Conservation (phyloP, 176 grass and related monocot species). For the Oropetium thomaeum region DNA sequence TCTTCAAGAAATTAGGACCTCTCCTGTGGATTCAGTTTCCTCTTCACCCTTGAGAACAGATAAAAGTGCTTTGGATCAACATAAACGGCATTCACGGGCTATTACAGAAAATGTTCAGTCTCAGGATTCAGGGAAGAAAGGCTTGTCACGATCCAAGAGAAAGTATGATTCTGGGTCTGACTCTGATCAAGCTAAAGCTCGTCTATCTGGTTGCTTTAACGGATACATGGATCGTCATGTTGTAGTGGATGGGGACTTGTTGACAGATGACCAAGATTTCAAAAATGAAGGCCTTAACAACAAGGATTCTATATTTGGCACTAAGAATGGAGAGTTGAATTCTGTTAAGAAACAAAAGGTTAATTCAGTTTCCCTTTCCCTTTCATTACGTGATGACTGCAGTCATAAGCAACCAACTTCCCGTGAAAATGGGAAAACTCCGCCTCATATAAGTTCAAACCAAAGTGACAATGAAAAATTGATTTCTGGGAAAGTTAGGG, state of each 20-base stretch:
- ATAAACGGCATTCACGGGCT: slow-evolving; percentile 31
- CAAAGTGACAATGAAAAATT: slow-evolving; percentile 27
- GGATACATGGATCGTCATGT: slow-evolving; percentile 15
- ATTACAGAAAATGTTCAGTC: slow-evolving; percentile 30
- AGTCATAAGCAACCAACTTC: slow-evolving; percentile 21
- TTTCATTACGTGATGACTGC: slow-evolving; percentile 12
- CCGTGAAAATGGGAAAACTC: slow-evolving; percentile 28
- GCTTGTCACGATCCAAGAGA: slow-evolving; percentile 30
- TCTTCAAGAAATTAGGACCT: slow-evolving; percentile 50
- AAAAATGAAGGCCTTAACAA: slow-evolving; percentile 16
- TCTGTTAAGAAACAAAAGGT: slow-evolving; percentile 16
- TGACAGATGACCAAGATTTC: slow-evolving; percentile 37
- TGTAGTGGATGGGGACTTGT: slow-evolving; percentile 28
- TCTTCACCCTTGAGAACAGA: slow-evolving; percentile 57
- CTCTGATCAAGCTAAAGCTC: slow-evolving; percentile 29
- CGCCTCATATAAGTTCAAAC: slow-evolving; percentile 14
- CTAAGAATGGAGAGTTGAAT: slow-evolving; percentile 28
- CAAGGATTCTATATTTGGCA: slow-evolving; percentile 15
- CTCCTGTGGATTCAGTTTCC: slow-evolving; percentile 83
- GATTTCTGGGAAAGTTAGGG: slow-evolving; percentile 25
- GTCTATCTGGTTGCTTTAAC: slow-evolving; percentile 30
- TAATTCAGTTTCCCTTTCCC: background rate
- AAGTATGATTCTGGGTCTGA: slow-evolving; percentile 30
- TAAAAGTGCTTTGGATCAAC: slow-evolving; percentile 33
- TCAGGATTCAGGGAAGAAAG: slow-evolving; percentile 35